Evolutionary conservation across 768 basidiomycete genomes (phyloP), one percentile per base, ranked within the genome.

Genomic region (Lentinula lateritia): DNA sequence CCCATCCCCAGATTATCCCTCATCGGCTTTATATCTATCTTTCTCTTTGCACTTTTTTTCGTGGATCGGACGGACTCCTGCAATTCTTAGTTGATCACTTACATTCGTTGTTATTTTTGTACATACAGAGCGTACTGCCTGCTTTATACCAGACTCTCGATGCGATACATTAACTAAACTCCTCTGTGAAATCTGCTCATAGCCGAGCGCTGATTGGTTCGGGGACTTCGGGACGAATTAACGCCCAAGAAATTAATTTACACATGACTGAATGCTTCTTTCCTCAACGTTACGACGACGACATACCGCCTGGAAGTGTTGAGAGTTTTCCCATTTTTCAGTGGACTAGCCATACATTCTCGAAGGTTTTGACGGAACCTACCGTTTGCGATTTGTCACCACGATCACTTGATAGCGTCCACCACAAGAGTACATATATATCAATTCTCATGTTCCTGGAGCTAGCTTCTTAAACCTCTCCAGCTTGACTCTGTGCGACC

Each of bases 361-460:
- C 13, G 6, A 41, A 28, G 5, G 10, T 41, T 28, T 56, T 12
- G 6, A 23, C 28, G 56, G 56, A 43, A 58, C 36, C 42, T 16
- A 43, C 56, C 54, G 54, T 6, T 23, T 56, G 15, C n/a, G 52
- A 52, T 52, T 52, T 52, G 52, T 52, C 32, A 52, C 52, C 52
- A 52, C 13, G 53, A 54, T 54, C 53, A 54, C 38, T 54, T 54
- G 52, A 38, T 52, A 34, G 34, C 16, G 34, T 16, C 4, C 28
- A 15, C 48, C 16, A 16, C 28, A 50, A 50, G 50, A 12, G 28
- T 50, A 34, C 50, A 28, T 45, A 45, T n/a, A 15, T 45, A 28
- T 28, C 43, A 48, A 20, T 48, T 48, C 52, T 34, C 69, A 66
- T 66, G 67, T 68, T 66, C 71, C 74, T 66, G 58, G 68, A 64